phyloP scores from a whole-genome alignment of 805 yeast species.

The Sugiyamaella lignohabitans region DNA sequence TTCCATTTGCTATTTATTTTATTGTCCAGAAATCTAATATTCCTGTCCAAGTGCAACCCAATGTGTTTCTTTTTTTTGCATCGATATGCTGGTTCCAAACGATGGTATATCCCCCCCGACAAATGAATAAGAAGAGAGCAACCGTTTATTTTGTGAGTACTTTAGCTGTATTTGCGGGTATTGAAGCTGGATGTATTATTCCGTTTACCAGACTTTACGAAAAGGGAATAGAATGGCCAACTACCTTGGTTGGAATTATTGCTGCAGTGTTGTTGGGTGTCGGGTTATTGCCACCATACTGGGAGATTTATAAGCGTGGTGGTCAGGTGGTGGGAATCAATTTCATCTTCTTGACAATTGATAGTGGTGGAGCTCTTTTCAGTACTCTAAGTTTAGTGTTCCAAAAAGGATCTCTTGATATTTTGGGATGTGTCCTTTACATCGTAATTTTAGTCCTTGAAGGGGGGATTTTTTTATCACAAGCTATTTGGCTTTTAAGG shows the following conservation, averaged over 20 bases:
- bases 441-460: slow-evolving; percentile 68
- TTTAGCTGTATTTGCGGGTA: slow-evolving; percentile 43
- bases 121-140: slow-evolving; percentile 20
- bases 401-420: slow-evolving; percentile 52
- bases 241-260: slow-evolving; percentile 67
- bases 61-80: slow-evolving; percentile 67
- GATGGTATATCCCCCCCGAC: slow-evolving; percentile 66
- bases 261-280: slow-evolving; percentile 69
- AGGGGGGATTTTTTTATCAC: slow-evolving; percentile 67
- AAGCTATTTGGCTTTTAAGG: slow-evolving; percentile 57
- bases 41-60: slow-evolving; percentile 83
- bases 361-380: slow-evolving; percentile 75
- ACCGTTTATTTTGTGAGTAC: slow-evolving; percentile 35
- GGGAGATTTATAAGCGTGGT: slow-evolving; percentile 67
- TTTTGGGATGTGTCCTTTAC: slow-evolving; percentile 75
- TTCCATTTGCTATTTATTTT: slow-evolving; percentile 85
- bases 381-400: slow-evolving; percentile 60
- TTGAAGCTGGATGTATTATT: slow-evolving; percentile 64
- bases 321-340: slow-evolving; percentile 89
- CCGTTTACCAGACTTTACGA: slow-evolving; percentile 54
- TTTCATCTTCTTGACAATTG: slow-evolving; percentile 68
- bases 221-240: slow-evolving; percentile 63
- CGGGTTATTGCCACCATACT: slow-evolving; percentile 86
- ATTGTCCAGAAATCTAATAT: slow-evolving; percentile 61
- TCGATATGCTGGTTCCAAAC: slow-evolving; percentile 61